Conservation (phyloP, 257 asterid genomes). For the Jacaranda mimosifolia region DNA sequence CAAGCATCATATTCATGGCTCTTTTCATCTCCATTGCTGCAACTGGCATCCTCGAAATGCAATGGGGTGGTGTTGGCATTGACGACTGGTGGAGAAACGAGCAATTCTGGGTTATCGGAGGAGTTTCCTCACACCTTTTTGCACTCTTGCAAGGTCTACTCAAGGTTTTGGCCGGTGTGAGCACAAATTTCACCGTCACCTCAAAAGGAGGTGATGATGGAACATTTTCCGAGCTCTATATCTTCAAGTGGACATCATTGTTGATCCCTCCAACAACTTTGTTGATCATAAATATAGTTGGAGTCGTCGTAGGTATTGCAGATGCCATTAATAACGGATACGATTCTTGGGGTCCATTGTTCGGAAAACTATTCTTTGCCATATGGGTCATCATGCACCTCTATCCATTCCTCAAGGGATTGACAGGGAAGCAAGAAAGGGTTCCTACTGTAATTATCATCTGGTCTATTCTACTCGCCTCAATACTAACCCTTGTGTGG, state of each 20-base stretch:
- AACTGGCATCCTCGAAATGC: slow-evolving; percentile 92
- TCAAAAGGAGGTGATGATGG: slow-evolving; percentile 91
- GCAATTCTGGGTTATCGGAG: slow-evolving; percentile 98
- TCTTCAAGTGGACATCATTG: slow-evolving; percentile 87
- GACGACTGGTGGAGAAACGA: slow-evolving; percentile 99
- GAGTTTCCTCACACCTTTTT: slow-evolving; percentile 80
- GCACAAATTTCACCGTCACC: slow-evolving; percentile 86
- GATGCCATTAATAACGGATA: slow-evolving; percentile 88
- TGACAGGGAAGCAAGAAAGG: slow-evolving; percentile 76
- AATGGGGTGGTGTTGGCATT: slow-evolving; percentile 91
- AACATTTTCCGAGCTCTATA: slow-evolving; percentile 71
- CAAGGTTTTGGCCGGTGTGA: slow-evolving; percentile 85
- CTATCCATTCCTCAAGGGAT: slow-evolving; percentile 90
- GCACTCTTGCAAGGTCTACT: slow-evolving; percentile 91
- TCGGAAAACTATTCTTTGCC: slow-evolving; percentile 80
- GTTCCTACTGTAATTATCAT: slow-evolving; percentile 87
- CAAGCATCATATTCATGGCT: slow-evolving; percentile 76
- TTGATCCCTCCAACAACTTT: slow-evolving; percentile 82
- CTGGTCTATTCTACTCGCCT: slow-evolving; percentile 84
- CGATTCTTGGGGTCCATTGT: slow-evolving; percentile 92
- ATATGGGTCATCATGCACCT: slow-evolving; percentile 91
- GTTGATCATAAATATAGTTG: slow-evolving; percentile 71
- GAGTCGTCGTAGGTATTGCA: slow-evolving; percentile 77
- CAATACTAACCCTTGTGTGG: slow-evolving; percentile 84
- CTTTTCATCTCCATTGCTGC: slow-evolving; percentile 84